Evolutionary conservation across 192 early-diverging fungal genomes (phyloP), one percentile per base, ranked within the genome.

Genomic region (Umbelopsis ramanniana): DNA sequence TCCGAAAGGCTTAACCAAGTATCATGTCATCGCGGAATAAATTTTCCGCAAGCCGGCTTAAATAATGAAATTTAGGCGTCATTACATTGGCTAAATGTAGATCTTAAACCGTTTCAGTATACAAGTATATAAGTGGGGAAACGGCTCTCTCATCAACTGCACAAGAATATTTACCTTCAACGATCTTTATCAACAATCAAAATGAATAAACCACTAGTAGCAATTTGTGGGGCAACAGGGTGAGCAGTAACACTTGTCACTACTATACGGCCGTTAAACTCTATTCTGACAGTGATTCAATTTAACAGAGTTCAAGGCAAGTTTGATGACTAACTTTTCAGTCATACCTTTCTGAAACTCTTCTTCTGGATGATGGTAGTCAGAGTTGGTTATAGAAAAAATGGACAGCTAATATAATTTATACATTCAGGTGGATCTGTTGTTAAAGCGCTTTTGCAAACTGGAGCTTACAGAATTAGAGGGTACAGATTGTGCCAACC

Each of bases 381-480:
- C 48, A 21, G 48, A 4, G 48, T 50, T 46, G 48, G 19, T 19
- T 43, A 43, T 12, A 50, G 7, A 3, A 1, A 50, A 17, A n/a
- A 0, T 19, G 9, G n/a, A n/a, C 48, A 6, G 9, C n/a, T 21
- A n/a, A 50, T 3, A 6, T 26, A 29, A 4, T 55, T 12, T 6
- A 6, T 55, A 22, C 2, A 12, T 24, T 7, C 53, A 55, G 53
- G 53, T 26, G 53, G 53, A 55, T 68, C 67, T 12, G 67, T 68
- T 9, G 67, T 40, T 26, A 17, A 23, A 21, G 40, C 67, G 5
- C 37, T 68, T 14, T 48, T 68, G 21, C 10, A 45, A 46, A 68
- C 67, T 24, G 67, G 67, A 45, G 29, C 21, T 10, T 68, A 68
- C 46, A n/a, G 67, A 45, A 6, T 55, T 17, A 67, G 66, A 67